A percentile compares a stretch with the other conserved stretches of the same genome.
These are phyloP conservation scores for Oenanthe sinensis DNA, from an alignment of 129 eudicot species.

Conservation along the genomic window DNA sequence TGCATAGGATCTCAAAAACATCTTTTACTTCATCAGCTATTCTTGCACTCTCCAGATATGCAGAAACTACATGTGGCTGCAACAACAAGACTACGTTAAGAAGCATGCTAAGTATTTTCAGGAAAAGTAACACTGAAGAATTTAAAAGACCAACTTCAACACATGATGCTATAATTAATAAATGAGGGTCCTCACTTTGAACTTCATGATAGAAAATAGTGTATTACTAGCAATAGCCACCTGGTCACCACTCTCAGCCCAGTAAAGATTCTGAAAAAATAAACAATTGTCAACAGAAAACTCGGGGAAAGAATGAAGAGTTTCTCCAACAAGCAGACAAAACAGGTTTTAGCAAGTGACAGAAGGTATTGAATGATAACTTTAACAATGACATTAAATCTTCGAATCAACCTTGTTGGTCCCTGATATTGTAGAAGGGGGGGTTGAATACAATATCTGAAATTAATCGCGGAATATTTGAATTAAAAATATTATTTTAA, in stretches of 20 bases:
- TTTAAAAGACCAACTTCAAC: no score
- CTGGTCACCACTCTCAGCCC: conserved; percentile 97
- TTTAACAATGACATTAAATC: conserved; percentile 81
- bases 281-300: not conserved
- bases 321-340: conserved; percentile 1
- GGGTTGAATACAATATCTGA: no score
- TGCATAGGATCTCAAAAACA: conserved; percentile 75
- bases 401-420: no score
- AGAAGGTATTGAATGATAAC: conserved; percentile 30
- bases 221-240: conserved; percentile 84
- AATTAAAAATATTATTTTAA: no score
- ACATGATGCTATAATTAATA: not conserved
- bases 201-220: conserved; percentile 74
- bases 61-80: conserved; percentile 89
- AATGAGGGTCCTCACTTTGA: conserved; percentile 51
- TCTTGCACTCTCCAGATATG: conserved; percentile 77
- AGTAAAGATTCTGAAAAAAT: conserved; percentile 69
- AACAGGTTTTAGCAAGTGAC: not conserved
- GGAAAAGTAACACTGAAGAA: no score
- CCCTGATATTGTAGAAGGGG: no score
- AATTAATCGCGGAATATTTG: no score
- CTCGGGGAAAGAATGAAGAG: not conserved
- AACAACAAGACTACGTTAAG: no score
- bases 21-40: conserved; percentile 81
- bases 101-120: no score